phyloP scores from a whole-genome alignment of 768 basidiomycete genomes.

The Boletus patriciae region DNA sequence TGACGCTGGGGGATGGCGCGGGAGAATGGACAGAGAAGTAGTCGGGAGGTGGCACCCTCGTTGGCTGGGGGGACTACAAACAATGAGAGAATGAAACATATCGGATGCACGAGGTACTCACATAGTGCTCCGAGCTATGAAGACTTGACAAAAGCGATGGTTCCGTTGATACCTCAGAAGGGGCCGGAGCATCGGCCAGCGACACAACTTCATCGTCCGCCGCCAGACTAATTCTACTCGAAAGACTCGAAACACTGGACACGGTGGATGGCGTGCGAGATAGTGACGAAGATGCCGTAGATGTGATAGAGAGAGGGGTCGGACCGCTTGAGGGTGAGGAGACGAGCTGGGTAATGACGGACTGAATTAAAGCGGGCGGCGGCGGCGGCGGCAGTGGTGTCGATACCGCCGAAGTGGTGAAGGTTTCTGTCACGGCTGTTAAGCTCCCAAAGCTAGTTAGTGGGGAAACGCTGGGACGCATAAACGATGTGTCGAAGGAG shows the following conservation, averaged over 20 bases:
- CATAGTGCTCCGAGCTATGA: constrained; percentile 32
- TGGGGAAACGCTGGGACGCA: constrained; percentile 57
- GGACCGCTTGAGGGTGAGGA: constrained; percentile 37
- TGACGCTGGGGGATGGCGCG: constrained; percentile 47
- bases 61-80: constrained; percentile 34
- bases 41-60: constrained; percentile 28
- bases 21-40: constrained; percentile 37
- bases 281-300: constrained; percentile 30
- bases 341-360: constrained; percentile 14
- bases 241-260: constrained; percentile 46
- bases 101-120: constrained; percentile 29
- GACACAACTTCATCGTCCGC: constrained; percentile 31
- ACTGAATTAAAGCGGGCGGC: neutral
- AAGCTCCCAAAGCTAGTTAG: constrained; percentile 33
- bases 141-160: constrained; percentile 58
- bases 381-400: constrained; percentile 1
- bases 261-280: constrained; percentile 41
- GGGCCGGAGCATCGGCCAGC: constrained; percentile 16
- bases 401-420: constrained; percentile 26
- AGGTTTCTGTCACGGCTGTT: constrained; percentile 37
- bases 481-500: constrained; percentile 73
- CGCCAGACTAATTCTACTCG: constrained; percentile 36
- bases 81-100: constrained; percentile 1
- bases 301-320: constrained; percentile 32
- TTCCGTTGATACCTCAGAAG: constrained; percentile 47